phyloP scores from a whole-genome alignment of 345 rosid species.

The Citrus australasica region DNA sequence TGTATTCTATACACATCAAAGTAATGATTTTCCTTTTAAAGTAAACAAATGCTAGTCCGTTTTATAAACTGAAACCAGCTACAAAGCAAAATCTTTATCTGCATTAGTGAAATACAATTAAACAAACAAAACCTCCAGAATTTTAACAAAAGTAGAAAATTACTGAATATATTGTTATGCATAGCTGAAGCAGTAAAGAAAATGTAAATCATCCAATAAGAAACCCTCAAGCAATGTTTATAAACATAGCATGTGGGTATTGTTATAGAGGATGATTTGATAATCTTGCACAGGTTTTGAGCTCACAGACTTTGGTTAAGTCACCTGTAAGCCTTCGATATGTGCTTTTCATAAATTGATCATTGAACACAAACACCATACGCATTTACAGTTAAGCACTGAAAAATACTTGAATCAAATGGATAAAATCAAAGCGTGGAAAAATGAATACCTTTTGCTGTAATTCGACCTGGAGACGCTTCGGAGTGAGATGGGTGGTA shows the following conservation, averaged over 20 bases:
- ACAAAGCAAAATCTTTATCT: background rate
- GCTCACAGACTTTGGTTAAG: conserved; percentile 45
- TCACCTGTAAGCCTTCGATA: conserved; percentile 80
- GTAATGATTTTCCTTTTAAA: background rate
- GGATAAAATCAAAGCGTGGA: background rate
- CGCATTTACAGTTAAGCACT: background rate
- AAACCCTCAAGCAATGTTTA: conserved; percentile 23
- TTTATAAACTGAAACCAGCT: background rate
- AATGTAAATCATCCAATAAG: conserved; percentile 37
- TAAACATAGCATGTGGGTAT: conserved; percentile 27
- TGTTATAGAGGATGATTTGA: conserved; percentile 22
- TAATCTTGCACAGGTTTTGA: conserved; percentile 81
- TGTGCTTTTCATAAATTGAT: conserved; percentile 40
- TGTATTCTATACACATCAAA: background rate
- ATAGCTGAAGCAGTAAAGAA: background rate
- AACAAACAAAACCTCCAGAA: too few species aligned
- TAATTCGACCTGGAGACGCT: background rate
- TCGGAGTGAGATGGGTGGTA: background rate
- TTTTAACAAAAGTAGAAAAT: too few species aligned
- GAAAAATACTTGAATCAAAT: background rate
- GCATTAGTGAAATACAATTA: background rate
- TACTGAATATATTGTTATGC: background rate
- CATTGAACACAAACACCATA: background rate
- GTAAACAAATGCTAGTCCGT: background rate
- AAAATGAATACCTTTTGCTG: background rate